These are phyloP conservation scores for Pestalotiopsis sp. DNA, from an alignment of 2,329 filamentous ascomycete species.

Conservation along the genomic window DNA sequence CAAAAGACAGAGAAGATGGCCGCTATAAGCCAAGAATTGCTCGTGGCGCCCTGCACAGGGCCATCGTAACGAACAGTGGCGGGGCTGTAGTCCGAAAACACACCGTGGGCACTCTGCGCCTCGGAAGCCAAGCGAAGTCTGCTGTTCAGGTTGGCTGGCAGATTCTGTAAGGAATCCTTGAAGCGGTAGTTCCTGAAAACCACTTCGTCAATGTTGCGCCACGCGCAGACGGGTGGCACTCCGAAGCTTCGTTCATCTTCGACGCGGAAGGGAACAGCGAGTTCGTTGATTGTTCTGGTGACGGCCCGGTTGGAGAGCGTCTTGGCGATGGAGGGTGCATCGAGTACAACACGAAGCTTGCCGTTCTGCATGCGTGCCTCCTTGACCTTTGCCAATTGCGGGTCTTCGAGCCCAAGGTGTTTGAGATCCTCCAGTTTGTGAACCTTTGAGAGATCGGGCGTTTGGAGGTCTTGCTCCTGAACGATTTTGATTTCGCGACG, in stretches of 20 bases:
- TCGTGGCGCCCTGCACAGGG: constrained; percentile 43
- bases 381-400: constrained; percentile 39
- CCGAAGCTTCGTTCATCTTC: constrained; percentile 31
- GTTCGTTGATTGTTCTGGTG: constrained; percentile 43
- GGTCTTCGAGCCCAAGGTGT: constrained; percentile 40
- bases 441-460: constrained; percentile 44
- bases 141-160: constrained; percentile 33
- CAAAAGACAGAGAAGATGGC: constrained; percentile 48
- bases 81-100: constrained; percentile 19
- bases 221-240: constrained; percentile 41
- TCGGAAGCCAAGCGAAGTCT: constrained; percentile 24
- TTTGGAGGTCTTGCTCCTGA: constrained; percentile 41
- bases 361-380: constrained; percentile 45
- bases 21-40: constrained; percentile 46
- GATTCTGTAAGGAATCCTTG: constrained; percentile 24
- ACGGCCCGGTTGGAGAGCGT: constrained; percentile 41
- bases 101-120: not conserved
- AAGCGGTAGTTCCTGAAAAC: constrained; percentile 29
- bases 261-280: constrained; percentile 40
- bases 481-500: constrained; percentile 44
- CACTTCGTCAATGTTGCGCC: constrained; percentile 42
- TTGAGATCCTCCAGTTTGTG: constrained; percentile 39
- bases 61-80: constrained; percentile 38
- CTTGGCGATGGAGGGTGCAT: constrained; percentile 35
- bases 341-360: constrained; percentile 43